Percentiles rank a stretch among this genome's conserved stretches.
Conservation (phyloP, 805 yeast genomes). For the Wickerhamomyces rabaulensis region DNA sequence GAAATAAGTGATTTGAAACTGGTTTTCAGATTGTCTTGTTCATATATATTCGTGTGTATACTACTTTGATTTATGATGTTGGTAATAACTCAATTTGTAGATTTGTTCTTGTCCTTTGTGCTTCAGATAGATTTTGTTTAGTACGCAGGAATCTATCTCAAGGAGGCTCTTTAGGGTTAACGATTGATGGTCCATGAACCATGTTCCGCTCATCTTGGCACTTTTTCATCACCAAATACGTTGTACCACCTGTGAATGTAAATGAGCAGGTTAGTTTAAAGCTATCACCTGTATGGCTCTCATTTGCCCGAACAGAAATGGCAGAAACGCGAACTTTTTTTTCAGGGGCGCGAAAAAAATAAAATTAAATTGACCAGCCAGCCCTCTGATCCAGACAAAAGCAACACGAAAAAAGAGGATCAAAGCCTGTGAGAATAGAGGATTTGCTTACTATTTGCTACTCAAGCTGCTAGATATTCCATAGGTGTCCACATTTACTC, state of each 20-base stretch:
- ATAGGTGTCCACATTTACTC: not conserved
- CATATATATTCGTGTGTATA: not conserved
- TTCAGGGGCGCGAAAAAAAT: not conserved
- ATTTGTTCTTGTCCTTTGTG: no score
- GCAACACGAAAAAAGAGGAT: not conserved
- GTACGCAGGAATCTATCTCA: no score
- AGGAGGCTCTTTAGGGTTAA: no score
- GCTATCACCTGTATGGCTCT: not conserved
- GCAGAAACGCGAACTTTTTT: not conserved
- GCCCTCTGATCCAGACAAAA: not conserved
- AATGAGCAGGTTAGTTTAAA: no score
- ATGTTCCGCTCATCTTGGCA: no score
- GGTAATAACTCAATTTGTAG: not conserved
- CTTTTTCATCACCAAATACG: no score
- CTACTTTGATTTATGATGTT: not conserved
- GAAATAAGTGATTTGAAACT: constrained; percentile 10
- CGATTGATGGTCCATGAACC: no score
- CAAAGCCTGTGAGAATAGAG: not conserved
- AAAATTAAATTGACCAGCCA: not conserved
- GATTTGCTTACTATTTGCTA: not conserved
- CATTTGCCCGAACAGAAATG: not conserved
- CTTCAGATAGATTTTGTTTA: no score
- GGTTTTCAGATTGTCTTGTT: not conserved
- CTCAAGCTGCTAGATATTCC: not conserved
- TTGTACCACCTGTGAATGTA: no score